Evolutionary conservation across 2,329 filamentous ascomycete species (phyloP).

Genomic region (Trichoderma sp.): DNA sequence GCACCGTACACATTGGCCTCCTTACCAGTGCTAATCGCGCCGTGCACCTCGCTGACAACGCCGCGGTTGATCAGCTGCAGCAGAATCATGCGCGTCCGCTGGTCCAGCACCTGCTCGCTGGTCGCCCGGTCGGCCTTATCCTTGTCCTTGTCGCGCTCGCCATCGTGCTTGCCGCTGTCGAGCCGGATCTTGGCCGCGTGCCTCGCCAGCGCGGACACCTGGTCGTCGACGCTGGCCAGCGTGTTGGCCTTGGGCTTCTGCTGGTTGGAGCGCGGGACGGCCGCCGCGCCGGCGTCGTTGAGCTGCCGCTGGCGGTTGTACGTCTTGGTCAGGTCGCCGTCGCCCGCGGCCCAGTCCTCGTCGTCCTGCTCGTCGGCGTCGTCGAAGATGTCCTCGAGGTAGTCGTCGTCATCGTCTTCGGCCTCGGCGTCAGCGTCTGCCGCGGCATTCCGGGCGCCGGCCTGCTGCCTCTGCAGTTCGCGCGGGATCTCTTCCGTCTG

Average conservation of each 20-base stretch:
- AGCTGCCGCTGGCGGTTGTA: constrained; percentile 79
- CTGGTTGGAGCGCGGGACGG: constrained; percentile 69
- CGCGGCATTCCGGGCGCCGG: constrained; percentile 36
- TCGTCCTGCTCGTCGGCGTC: constrained; percentile 45
- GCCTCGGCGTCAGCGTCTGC: constrained; percentile 34
- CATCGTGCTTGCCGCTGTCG: constrained; percentile 60
- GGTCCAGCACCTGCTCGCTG: constrained; percentile 91
- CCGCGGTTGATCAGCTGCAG: constrained; percentile 94
- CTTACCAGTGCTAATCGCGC: constrained; percentile 94
- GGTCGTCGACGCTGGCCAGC: constrained; percentile 78
- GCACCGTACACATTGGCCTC: constrained; percentile 98
- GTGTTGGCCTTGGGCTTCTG: constrained; percentile 82
- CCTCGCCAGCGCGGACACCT: constrained; percentile 79
- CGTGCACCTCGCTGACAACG: constrained; percentile 87
- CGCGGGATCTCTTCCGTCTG: constrained; percentile 41
- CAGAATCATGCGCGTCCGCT: constrained; percentile 90
- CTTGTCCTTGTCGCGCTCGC: constrained; percentile 72
- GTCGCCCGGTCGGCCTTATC: constrained; percentile 94
- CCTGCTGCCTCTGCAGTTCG: constrained; percentile 35
- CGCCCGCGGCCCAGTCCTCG: constrained; percentile 59
- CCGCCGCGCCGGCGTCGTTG: constrained; percentile 49
- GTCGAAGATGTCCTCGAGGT: constrained; percentile 47
- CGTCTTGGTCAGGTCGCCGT: constrained; percentile 75
- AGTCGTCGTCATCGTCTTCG: constrained; percentile 38
- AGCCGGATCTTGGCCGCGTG: constrained; percentile 86